A percentile compares a stretch with the other conserved stretches of the same genome.
phyloP scores from a whole-genome alignment of 768 basidiomycete species.

The Sarcomyxa edulis region DNA sequence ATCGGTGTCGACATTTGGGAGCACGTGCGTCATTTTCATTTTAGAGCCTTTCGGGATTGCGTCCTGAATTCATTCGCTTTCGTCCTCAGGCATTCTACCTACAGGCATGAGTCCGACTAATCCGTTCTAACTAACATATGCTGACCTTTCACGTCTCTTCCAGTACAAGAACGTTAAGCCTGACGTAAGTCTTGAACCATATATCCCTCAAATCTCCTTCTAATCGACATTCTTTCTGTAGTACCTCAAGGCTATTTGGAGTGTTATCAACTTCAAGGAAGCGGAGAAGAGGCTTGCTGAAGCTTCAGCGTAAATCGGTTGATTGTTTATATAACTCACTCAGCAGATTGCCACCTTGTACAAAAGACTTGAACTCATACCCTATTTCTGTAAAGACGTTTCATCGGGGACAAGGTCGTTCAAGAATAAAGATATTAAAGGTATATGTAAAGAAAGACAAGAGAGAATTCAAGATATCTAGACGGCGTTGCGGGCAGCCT shows the following conservation, averaged over 20 bases:
- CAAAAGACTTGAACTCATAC: too few relatives aligned
- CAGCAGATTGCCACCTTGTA: too few relatives aligned
- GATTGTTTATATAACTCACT: too few relatives aligned
- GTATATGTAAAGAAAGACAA: too few relatives aligned
- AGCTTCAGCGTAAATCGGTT: conserved; percentile 24
- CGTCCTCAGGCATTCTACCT: conserved; percentile 80
- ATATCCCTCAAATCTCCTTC: neutral
- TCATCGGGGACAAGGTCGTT: too few relatives aligned
- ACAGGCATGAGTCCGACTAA: conserved; percentile 31
- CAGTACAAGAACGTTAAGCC: conserved; percentile 92
- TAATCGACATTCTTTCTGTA: conserved; percentile 20
- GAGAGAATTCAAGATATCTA: too few relatives aligned
- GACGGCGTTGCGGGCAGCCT: too few relatives aligned
- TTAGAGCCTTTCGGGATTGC: too few relatives aligned
- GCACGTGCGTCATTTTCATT: conserved; percentile 49
- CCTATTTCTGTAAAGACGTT: too few relatives aligned
- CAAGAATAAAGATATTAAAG: too few relatives aligned
- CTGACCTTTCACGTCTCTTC: conserved; percentile 11
- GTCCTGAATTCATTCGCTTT: too few relatives aligned
- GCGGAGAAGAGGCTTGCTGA: conserved; percentile 59
- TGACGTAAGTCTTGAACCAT: conserved; percentile 55
- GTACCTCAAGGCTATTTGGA: conserved; percentile 96
- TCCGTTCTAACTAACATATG: neutral
- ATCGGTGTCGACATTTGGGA: conserved; percentile 98
- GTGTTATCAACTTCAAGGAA: conserved; percentile 93